Conservation (phyloP, 2,329 filamentous ascomycete species). For the Blastomyces gilchristii region DNA sequence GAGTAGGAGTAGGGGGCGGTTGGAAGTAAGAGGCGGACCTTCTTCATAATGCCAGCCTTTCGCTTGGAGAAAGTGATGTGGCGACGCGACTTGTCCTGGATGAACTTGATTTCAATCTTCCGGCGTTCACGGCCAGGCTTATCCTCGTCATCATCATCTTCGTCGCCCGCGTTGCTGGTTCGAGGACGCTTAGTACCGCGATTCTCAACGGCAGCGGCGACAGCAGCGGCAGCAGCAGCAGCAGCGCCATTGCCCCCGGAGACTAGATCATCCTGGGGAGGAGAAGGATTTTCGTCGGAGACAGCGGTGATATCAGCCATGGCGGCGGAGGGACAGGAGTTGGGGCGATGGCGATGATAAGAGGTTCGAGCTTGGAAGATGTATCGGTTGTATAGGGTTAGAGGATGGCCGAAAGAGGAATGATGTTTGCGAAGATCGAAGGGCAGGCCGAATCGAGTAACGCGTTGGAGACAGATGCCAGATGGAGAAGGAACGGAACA, state of each 20-base stretch:
- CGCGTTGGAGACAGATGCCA: conserved; percentile 26
- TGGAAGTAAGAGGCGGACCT: conserved; percentile 53
- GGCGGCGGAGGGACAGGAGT: conserved; percentile 15
- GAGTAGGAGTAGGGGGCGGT: not conserved
- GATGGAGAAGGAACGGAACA: conserved; percentile 23
- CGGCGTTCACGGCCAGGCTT: conserved; percentile 95
- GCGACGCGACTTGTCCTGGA: conserved; percentile 97
- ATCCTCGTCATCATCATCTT: conserved; percentile 95
- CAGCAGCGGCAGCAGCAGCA: conserved; percentile 1
- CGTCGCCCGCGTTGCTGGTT: conserved; percentile 66
- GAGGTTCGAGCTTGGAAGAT: conserved; percentile 4
- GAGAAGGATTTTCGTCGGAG: conserved; percentile 63
- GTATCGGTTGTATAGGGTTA: not conserved
- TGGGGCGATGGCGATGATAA: conserved; percentile 11
- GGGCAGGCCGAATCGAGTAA: conserved; percentile 38
- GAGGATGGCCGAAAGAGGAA: conserved; percentile 35
- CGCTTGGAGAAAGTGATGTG: conserved; percentile 99
- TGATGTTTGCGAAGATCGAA: conserved; percentile 30
- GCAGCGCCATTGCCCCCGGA: conserved; percentile 55
- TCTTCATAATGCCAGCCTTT: conserved; percentile 99
- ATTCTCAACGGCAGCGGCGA: conserved; percentile 48
- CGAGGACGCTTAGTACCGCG: conserved; percentile 86
- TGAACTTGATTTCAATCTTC: conserved; percentile 99
- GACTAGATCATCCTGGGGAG: conserved; percentile 61
- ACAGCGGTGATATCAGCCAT: conserved; percentile 77